Evolutionary conservation across 441 rosid genomes (phyloP).

Genomic region (Raphanus hybrid): DNA sequence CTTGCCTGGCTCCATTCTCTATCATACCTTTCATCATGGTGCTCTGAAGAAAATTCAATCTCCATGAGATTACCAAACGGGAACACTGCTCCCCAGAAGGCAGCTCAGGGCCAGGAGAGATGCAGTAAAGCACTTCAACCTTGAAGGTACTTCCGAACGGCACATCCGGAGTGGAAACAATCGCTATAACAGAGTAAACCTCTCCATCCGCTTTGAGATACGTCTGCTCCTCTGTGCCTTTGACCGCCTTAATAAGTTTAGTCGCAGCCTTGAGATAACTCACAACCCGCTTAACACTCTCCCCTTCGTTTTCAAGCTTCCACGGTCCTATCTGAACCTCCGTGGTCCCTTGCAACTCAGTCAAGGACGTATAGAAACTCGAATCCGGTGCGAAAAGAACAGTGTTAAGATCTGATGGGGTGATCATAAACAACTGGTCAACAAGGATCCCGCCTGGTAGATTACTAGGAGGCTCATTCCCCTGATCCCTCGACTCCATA

Average conservation of each 20-base stretch:
- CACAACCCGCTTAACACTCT: slow-evolving; percentile 67
- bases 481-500: slow-evolving; percentile 72
- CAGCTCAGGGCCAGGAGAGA: slow-evolving; percentile 84
- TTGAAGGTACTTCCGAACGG: slow-evolving; percentile 83
- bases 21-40: slow-evolving; percentile 96
- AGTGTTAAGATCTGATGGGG: slow-evolving; percentile 69
- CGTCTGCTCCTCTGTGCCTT: slow-evolving; percentile 82
- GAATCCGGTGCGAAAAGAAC: slow-evolving; percentile 78
- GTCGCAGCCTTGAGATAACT: slow-evolving; percentile 80
- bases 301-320: slow-evolving; percentile 65
- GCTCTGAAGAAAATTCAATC: slow-evolving; percentile 85
- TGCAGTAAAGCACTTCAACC: slow-evolving; percentile 76
- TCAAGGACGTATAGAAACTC: slow-evolving; percentile 57
- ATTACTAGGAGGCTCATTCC: slow-evolving; percentile 65
- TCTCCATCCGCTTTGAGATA: slow-evolving; percentile 85
- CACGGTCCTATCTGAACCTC: slow-evolving; percentile 80
- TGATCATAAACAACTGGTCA: slow-evolving; percentile 67
- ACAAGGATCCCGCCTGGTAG: slow-evolving; percentile 86
- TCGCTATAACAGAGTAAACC: slow-evolving; percentile 59
- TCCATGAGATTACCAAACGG: slow-evolving; percentile 80
- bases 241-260: slow-evolving; percentile 82
- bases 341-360: slow-evolving; percentile 80
- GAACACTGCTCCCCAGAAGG: slow-evolving; percentile 82
- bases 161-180: slow-evolving; percentile 89
- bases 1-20: slow-evolving; percentile 87